Evolutionary conservation across 495 filamentous ascomycete species (phyloP).

Genomic region (Penicillium bovifimosum): DNA sequence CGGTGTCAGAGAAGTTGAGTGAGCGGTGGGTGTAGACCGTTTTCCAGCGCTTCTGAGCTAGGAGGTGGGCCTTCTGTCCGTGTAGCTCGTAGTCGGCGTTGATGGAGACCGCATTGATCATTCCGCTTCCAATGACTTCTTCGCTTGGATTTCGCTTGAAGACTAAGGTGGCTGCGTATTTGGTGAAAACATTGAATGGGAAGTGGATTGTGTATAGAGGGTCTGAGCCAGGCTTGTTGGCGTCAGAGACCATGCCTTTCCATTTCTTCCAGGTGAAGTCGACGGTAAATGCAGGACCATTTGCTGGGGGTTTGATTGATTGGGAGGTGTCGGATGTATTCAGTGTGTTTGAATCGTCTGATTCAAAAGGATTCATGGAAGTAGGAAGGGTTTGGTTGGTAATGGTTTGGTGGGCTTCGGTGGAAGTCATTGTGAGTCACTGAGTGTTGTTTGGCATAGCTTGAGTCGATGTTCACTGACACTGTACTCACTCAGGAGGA

Average conservation of each 20-base stretch:
- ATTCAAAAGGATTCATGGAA: neutral
- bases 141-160: constrained; percentile 6
- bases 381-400: neutral
- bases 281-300: constrained; percentile 12
- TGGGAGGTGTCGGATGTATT: neutral
- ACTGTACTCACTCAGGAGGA: neutral
- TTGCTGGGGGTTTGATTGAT: neutral
- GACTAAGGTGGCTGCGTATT: constrained; percentile 1
- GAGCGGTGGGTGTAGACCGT: constrained; percentile 32
- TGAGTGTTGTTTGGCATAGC: neutral
- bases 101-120: constrained; percentile 23
- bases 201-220: constrained; percentile 20
- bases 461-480: too few species aligned
- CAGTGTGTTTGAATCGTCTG: neutral
- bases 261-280: constrained; percentile 29
- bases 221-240: constrained; percentile 1
- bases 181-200: constrained; percentile 10
- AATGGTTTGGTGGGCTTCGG: neutral
- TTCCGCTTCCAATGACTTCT: constrained; percentile 21
- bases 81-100: constrained; percentile 25
- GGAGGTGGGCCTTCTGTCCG: constrained; percentile 19
- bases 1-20: constrained; percentile 13
- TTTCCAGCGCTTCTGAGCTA: constrained; percentile 26
- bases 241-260: constrained; percentile 15
- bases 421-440: neutral